These are phyloP conservation scores for Penicillium manginii DNA, from an alignment of 495 filamentous ascomycete species.

Conservation along the genomic window DNA sequence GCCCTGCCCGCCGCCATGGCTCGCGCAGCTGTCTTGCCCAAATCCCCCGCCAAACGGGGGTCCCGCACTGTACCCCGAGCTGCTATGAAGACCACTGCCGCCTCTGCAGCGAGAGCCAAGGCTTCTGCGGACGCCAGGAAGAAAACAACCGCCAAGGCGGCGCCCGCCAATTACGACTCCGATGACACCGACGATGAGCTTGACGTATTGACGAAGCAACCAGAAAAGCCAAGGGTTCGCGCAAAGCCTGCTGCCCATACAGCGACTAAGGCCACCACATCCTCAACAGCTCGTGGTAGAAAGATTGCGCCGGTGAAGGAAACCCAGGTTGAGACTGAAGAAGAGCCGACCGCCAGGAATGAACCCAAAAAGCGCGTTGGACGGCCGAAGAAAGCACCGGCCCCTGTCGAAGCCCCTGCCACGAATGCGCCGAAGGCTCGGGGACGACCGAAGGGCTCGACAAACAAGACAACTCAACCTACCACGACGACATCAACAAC, in stretches of 20 bases:
- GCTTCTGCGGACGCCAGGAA: conserved; percentile 23
- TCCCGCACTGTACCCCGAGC: conserved; percentile 36
- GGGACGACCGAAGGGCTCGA: conserved; percentile 12
- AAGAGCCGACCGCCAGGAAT: conserved; percentile 26
- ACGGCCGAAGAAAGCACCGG: conserved; percentile 35
- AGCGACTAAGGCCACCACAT: conserved; percentile 16
- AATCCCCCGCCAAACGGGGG: conserved; percentile 38
- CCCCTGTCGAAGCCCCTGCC: conserved; percentile 8
- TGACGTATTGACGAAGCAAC: conserved; percentile 31
- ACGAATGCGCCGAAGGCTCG: conserved; percentile 8
- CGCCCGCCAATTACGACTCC: conserved; percentile 20
- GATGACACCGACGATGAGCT: conserved; percentile 50
- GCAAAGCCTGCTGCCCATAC: conserved; percentile 22
- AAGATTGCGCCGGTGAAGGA: conserved; percentile 18
- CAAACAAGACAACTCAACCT: conserved; percentile 1
- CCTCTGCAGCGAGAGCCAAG: conserved; percentile 20
- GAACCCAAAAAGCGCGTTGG: conserved; percentile 44
- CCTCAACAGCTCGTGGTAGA: conserved; percentile 19
- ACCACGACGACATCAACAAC: conserved; percentile 18
- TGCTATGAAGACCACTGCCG: conserved; percentile 24
- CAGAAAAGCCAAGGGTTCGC: conserved; percentile 18
- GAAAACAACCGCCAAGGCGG: conserved; percentile 24
- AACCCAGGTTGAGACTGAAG: conserved; percentile 15
- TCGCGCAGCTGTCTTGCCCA: conserved; percentile 45
- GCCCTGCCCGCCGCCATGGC: conserved; percentile 34